Base-by-base conservation (phyloP, 2,329 filamentous ascomycete species). In the Penicillium brasilianum region DNA sequence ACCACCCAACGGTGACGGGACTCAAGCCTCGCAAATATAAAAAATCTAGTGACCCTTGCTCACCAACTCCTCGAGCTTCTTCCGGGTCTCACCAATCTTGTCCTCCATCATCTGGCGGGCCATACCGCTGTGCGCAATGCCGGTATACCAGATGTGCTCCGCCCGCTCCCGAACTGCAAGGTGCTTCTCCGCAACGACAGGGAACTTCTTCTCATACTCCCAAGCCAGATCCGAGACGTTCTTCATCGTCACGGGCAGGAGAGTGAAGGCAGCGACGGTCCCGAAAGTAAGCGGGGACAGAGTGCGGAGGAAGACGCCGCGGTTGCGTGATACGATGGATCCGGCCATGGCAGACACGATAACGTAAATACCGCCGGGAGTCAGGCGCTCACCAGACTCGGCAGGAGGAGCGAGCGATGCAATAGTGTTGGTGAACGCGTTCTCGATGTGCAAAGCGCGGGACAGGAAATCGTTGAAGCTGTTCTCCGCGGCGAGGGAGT, bases 281-380 rank as follows among this genome's bases (percentile, higher is more conserved):
- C 93, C 95, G 46, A 97, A 87, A 20, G 89, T 88, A 53, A 94
- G 78, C 11, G 95, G 95, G 1, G 91, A 85, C 1, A 88, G 83
- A 57, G 89, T 88, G 68, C 95, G 88, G 57, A 99, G 82, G 64
- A 97, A 77, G 65, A 98, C 85, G 77, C 90, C 93, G 70, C 94
- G 88, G 83, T 96, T 96, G 65, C 94, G 88, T 58, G 91, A 88
- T 58, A 97, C 83, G 76, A 99, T 98, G 78, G 88, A 93, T 69
- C 94, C 95, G 37, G 95, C 92, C 93, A 99, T 97, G 71, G 92
- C 89, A 44, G 93, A 90, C 51, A 99, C 93, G 32, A 97, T 86
- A 50, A 98, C 93, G 81, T 98, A 98, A 69, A 98, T 87, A 61
- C 88, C 84, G 28, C 94, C 94, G 36, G 95, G 95, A 80, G 98